Conservation (phyloP, 2,329 filamentous ascomycete genomes). For the Trichophyton rubrum region DNA sequence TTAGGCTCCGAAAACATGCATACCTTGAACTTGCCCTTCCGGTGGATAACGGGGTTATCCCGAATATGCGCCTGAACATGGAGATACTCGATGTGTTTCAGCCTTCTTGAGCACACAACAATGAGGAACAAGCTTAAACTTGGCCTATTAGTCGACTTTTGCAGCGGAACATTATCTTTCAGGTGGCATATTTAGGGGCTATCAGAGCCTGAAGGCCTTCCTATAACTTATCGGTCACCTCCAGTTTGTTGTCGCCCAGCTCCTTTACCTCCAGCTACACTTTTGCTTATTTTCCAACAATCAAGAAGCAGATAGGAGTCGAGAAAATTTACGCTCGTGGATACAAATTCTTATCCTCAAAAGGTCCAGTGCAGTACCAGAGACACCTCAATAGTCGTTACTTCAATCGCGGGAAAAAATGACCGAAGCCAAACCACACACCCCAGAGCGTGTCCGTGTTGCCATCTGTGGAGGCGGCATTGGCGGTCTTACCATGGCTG, state of each 20-base stretch:
- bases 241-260: not conserved
- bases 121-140: not conserved
- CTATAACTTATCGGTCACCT: not conserved
- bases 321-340: not conserved
- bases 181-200: not conserved
- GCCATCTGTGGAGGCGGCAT: conserved; percentile 7
- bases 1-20: not conserved
- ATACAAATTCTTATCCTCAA: not conserved
- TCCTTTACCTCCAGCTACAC: not conserved
- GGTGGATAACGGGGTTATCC: not conserved
- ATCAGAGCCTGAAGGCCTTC: not conserved
- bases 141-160: not conserved
- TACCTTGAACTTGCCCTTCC: not conserved
- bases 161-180: not conserved
- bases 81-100: not conserved
- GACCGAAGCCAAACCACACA: not conserved
- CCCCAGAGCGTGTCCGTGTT: conserved; percentile 4
- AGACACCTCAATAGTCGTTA: no score
- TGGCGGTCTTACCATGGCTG: conserved; percentile 7
- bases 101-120: not conserved
- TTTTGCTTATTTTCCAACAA: not conserved
- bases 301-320: not conserved
- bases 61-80: not conserved
- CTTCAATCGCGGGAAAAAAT: not conserved
- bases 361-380: not conserved